Base-by-base conservation (phyloP, 805 yeast species). In the Candida ipomoeae region DNA sequence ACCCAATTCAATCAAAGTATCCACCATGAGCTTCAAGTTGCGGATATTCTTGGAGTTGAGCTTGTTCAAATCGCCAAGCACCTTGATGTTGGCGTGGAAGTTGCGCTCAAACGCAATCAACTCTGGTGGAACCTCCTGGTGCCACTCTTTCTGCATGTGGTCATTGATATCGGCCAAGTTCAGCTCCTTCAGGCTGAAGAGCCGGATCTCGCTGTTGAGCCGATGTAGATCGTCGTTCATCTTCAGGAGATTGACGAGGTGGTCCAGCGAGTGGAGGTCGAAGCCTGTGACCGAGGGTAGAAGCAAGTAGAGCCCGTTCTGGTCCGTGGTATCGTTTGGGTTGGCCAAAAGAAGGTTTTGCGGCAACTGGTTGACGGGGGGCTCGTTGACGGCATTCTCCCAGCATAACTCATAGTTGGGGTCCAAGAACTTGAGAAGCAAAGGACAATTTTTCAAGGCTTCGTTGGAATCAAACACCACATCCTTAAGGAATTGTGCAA, bases 291-390 rank as follows among this genome's bases (percentile, higher is more conserved):
- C 67, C 26, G 69, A 59, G 1, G 84, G 84, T 15, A 81, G 57
- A 41, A 77, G 73, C 8, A 76, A 59, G 48, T 79, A 75, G 45
- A 79, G 71, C 2, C 84, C 83, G 58, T 78, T 79, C 35, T 79
- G 83, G 46, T 73, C 75, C 0, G 77, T 69, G 3, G 85, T 82
- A 52, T 77, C 63, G 34, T 73, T 58, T 1, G 83, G 81, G 32
- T 80, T 78, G 3, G 80, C 75, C 15, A 80, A 63, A 18, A 80
- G 60, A 35, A 77, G 62, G 42, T 78, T 78, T 44, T 73, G 70
- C 3, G 84, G 81, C 3, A 80, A 65, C 29, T 71, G 56, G 47
- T 67, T 71, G 8, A 68, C 68, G 2, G 78, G 78, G 1, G 78
- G 76, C 54, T 74, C 78, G 51, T 74, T 73, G 48, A 79, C 67